phyloP scores from a whole-genome alignment of 1,284 basidiomycete species.

The Exsudoporus floridanus region DNA sequence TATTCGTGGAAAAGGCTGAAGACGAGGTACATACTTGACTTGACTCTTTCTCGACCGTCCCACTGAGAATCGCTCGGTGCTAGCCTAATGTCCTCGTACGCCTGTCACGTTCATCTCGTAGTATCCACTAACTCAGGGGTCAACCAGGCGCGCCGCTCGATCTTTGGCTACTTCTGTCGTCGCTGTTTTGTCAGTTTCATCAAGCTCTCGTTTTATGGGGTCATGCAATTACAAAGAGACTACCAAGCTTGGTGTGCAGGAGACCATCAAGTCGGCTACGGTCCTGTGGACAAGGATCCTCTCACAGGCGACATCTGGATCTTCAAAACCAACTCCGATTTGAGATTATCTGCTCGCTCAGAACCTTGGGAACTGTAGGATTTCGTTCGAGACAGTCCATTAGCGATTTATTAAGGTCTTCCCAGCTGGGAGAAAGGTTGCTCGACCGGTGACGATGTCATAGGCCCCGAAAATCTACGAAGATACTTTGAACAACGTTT shows the following conservation, averaged over 20 bases:
- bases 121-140: neutral
- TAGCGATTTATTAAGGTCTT: conserved; percentile 1
- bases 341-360: conserved; percentile 60
- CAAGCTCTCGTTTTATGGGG: conserved; percentile 71
- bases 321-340: conserved; percentile 65
- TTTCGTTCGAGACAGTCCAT: neutral
- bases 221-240: conserved; percentile 59
- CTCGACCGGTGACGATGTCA: conserved; percentile 62
- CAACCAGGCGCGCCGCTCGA: conserved; percentile 55
- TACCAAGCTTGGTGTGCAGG: conserved; percentile 64
- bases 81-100: conserved; percentile 35
- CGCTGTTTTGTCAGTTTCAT: conserved; percentile 69
- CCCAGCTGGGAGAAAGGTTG: conserved; percentile 65
- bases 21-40: conserved; percentile 41
- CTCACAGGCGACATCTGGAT: conserved; percentile 60
- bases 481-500: conserved; percentile 82
- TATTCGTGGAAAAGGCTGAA: conserved; percentile 54
- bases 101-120: neutral
- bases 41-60: neutral
- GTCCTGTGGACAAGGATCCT: conserved; percentile 52
- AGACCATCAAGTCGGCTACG: conserved; percentile 47
- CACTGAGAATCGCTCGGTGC: conserved; percentile 3
- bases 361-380: conserved; percentile 62
- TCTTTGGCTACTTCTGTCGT: conserved; percentile 77
- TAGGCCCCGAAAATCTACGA: conserved; percentile 67